Conservation (phyloP, 2,329 filamentous ascomycete genomes). For the Cadophora sp. region DNA sequence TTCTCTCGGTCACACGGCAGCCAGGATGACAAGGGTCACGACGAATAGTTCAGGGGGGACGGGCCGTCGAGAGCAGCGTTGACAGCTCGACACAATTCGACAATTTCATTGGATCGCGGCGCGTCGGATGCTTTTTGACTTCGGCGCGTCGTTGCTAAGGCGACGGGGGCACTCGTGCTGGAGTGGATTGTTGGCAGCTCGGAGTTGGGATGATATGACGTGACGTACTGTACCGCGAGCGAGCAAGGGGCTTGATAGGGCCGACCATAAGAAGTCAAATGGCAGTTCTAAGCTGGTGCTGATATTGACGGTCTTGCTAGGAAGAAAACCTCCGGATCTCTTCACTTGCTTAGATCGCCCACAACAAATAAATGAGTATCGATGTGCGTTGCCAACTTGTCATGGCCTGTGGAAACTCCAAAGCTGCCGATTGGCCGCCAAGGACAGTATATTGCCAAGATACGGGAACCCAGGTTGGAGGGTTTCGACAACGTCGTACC, state of each 20-base stretch:
- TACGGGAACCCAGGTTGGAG: neutral
- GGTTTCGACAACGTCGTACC: neutral
- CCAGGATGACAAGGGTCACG: neutral
- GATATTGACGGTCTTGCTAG: too few species aligned
- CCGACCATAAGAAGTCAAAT: too few species aligned
- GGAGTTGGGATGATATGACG: neutral
- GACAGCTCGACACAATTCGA: conserved; percentile 8
- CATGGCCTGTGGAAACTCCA: too few species aligned
- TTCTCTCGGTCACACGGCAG: conserved; percentile 22
- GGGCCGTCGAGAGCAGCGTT: conserved; percentile 21
- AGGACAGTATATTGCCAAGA: neutral
- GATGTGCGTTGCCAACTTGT: neutral
- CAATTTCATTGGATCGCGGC: conserved; percentile 16
- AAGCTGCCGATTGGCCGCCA: neutral
- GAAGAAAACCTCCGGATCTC: neutral
- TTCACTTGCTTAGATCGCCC: neutral
- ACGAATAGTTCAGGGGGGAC: conserved; percentile 24
- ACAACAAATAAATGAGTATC: neutral
- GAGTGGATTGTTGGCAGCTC: neutral
- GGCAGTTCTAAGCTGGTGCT: too few species aligned
- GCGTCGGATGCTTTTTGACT: neutral
- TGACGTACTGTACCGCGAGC: conserved; percentile 8
- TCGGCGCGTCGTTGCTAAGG: neutral
- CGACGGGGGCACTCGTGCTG: neutral
- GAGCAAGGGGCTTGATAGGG: too few species aligned